Evolutionary conservation across 2,329 filamentous ascomycete genomes (phyloP).

Genomic region (Alternaria incomplexa): DNA sequence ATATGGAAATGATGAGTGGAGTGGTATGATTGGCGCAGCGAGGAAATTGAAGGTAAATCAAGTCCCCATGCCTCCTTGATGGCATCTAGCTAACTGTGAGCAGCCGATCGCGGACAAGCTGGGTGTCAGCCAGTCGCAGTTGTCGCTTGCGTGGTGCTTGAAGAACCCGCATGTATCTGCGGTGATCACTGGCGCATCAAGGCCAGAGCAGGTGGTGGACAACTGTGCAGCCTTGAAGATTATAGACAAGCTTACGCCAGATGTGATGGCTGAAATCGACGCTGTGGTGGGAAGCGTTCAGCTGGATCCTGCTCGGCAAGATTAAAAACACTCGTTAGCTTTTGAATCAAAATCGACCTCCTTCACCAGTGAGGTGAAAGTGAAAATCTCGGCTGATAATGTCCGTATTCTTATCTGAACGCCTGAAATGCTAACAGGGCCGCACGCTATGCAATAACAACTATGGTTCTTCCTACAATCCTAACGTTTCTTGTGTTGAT

Average conservation of each 20-base stretch:
- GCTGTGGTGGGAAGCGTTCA: conserved; percentile 34
- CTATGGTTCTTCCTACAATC: too few relatives aligned
- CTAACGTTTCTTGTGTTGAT: background rate
- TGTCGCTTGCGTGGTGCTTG: conserved; percentile 46
- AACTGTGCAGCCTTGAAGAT: conserved; percentile 53
- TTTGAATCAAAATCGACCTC: background rate
- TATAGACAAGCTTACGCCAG: conserved; percentile 53
- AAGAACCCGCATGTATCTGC: conserved; percentile 45
- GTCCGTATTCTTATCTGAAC: background rate
- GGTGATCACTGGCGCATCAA: conserved; percentile 37
- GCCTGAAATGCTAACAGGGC: background rate
- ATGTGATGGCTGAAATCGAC: conserved; percentile 53
- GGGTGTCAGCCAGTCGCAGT: conserved; percentile 59
- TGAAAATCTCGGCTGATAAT: background rate
- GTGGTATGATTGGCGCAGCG: conserved; percentile 64
- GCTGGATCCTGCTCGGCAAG: conserved; percentile 28
- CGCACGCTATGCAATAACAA: background rate
- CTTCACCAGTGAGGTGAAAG: background rate
- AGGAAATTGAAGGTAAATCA: conserved; percentile 45
- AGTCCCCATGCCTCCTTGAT: background rate
- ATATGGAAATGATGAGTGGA: conserved; percentile 60
- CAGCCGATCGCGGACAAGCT: conserved; percentile 66
- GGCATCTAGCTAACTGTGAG: conserved; percentile 8
- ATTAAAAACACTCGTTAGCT: conserved; percentile 12
- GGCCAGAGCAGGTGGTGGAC: conserved; percentile 40